Evolutionary conservation across 2,329 filamentous ascomycete species (phyloP).

Genomic region (Xylaria sp.): DNA sequence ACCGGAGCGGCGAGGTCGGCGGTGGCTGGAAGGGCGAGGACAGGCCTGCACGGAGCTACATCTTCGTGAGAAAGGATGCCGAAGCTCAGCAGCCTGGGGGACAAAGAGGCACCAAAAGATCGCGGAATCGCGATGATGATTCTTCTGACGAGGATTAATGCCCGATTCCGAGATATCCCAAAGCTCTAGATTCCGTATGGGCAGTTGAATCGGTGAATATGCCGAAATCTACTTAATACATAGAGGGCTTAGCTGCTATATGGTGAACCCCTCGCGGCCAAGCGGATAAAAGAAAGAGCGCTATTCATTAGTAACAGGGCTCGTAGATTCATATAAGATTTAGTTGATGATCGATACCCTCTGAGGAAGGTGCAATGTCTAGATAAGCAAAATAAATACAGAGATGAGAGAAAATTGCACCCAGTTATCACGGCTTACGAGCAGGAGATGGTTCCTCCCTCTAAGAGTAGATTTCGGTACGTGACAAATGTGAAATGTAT

Average conservation of each 20-base stretch:
- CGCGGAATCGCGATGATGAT: conserved; percentile 36
- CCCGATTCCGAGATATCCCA: background rate
- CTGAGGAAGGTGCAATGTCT: background rate
- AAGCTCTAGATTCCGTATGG: background rate
- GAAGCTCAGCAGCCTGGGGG: conserved; percentile 34
- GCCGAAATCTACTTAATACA: background rate
- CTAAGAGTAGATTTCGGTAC: background rate
- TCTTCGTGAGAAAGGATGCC: conserved; percentile 66
- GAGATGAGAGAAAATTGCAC: background rate
- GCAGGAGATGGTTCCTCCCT: background rate
- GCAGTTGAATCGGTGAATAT: background rate
- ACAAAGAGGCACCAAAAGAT: conserved; percentile 39
- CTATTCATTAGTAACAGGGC: background rate
- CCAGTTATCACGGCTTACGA: background rate
- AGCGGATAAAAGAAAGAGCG: background rate
- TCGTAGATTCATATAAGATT: background rate
- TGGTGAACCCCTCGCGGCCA: background rate
- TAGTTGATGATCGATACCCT: background rate
- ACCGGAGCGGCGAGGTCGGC: conserved; percentile 51
- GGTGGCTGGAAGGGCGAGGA: conserved; percentile 59
- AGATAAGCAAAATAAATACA: background rate
- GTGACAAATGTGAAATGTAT: background rate
- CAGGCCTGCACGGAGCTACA: conserved; percentile 61
- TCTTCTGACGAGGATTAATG: conserved; percentile 38
- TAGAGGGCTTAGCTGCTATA: background rate